Evolutionary conservation across 2,329 filamentous ascomycete species (phyloP).

Genomic region (Colletotrichum sublineola): DNA sequence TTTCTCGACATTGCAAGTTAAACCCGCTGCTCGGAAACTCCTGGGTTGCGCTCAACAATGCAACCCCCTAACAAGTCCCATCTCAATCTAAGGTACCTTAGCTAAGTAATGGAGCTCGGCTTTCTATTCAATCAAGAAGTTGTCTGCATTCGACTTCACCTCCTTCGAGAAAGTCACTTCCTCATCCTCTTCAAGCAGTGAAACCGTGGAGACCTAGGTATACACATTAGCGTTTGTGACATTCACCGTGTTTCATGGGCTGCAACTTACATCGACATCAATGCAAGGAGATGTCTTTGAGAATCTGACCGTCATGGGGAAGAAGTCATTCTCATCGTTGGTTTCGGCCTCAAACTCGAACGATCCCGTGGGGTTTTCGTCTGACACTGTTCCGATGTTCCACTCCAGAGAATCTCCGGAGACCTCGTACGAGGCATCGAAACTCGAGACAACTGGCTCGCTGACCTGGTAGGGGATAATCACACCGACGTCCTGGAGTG

Average conservation of each 20-base stretch:
- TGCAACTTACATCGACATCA: constrained; percentile 86
- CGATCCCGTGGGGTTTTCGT: constrained; percentile 84
- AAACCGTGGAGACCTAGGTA: constrained; percentile 74
- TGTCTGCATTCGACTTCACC: constrained; percentile 80
- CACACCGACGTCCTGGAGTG: constrained; percentile 86
- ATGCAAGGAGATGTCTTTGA: constrained; percentile 88
- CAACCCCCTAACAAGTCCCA: constrained; percentile 17
- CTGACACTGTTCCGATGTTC: constrained; percentile 88
- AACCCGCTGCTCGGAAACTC: constrained; percentile 40
- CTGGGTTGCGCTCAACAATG: constrained; percentile 31
- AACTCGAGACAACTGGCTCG: constrained; percentile 91
- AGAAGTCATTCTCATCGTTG: constrained; percentile 92
- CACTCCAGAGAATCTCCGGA: constrained; percentile 94
- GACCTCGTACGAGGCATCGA: constrained; percentile 94
- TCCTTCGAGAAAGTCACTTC: constrained; percentile 88
- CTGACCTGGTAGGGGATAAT: constrained; percentile 87
- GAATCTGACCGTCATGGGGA: constrained; percentile 95
- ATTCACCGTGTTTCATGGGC: background rate
- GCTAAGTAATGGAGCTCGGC: background rate
- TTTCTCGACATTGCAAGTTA: constrained; percentile 34
- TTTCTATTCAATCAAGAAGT: constrained; percentile 79
- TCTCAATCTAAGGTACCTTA: constrained; percentile 29
- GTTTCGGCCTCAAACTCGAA: constrained; percentile 97
- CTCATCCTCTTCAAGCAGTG: constrained; percentile 80
- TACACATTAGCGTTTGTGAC: constrained; percentile 11